Base-by-base conservation (phyloP, 768 basidiomycete species). In the Pleurotus sapidus region DNA sequence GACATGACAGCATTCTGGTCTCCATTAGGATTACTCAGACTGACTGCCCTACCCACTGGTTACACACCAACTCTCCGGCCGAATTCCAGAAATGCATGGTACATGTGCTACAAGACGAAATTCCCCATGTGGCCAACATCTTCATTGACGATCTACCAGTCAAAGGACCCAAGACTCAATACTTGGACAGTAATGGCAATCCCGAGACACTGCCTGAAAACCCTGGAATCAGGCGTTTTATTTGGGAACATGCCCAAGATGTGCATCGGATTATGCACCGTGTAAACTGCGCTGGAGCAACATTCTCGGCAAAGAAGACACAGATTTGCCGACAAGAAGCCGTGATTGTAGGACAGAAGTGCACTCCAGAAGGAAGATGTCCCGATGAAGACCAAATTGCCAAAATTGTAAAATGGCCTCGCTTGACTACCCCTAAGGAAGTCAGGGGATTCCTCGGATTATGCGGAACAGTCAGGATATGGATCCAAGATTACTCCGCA, bases 231-330 rank as follows among this genome's bases (percentile, higher is more conserved):
- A 42, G 63, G 3, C 47, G 63, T 0, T 77, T 77, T 30, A 66
- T 78, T 4, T 77, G 69, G 65, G 70, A 77, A 50, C 70, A 76
- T 55, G 65, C 68, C 0, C 7, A 39, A 1, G 62, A 68, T 47
- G 47, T 73, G 9, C 65, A 77, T 38, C 46, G 64, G 0, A 59
- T 77, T 5, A 39, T 72, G 9, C 69, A 73, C 9, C 37, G 57
- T 0, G 55, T 72, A 0, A 59, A 67, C 23, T 64, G 69, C 20
- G 53, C 64, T 0, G 68, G 74, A 7, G 67, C 61, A 0, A 74
- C 69, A 0, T 64, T 77, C 24, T 70, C 66, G 0, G 65, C 65
- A 0, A 60, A 66, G 9, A 77, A 77, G 45, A 47, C 65, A 0
- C 47, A 70, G 3, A 60, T 75, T 17, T 64, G 68, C 38, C 27